These are phyloP conservation scores for Xylaria telfairii DNA, from an alignment of 495 filamentous ascomycete genomes.

Conservation along the genomic window DNA sequence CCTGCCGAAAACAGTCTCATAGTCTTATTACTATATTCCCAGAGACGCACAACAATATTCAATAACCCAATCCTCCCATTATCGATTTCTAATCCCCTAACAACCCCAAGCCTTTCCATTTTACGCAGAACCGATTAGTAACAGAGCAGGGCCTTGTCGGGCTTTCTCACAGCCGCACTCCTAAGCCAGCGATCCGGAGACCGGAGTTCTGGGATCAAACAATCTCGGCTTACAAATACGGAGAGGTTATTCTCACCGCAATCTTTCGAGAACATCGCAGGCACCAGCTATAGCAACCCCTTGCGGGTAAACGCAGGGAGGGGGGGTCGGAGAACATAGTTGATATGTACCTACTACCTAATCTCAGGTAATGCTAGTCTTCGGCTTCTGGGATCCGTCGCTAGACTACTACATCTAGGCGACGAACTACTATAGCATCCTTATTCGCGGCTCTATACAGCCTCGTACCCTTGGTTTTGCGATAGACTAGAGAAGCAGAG, in stretches of 20 bases:
- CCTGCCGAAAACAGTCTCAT: too few species aligned
- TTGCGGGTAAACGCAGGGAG: not conserved
- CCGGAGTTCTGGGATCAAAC: slow-evolving; percentile 8
- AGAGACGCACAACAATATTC: not conserved
- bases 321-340: not conserved
- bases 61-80: not conserved
- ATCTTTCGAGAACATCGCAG: not conserved
- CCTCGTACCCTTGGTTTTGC: not conserved
- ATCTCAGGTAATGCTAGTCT: not conserved
- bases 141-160: not conserved
- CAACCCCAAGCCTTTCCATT: not conserved
- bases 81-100: not conserved
- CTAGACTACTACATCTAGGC: not conserved
- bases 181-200: slow-evolving; percentile 10
- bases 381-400: not conserved
- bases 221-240: slow-evolving; percentile 19
- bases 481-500: not conserved
- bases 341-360: not conserved
- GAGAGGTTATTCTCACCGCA: not conserved
- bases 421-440: not conserved
- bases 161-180: not conserved
- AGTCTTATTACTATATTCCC: not conserved
- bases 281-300: not conserved
- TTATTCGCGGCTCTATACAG: slow-evolving; percentile 8
- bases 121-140: not conserved